Conservation (phyloP, 306 rosid genomes). For the Hippophae rhamnoides region DNA sequence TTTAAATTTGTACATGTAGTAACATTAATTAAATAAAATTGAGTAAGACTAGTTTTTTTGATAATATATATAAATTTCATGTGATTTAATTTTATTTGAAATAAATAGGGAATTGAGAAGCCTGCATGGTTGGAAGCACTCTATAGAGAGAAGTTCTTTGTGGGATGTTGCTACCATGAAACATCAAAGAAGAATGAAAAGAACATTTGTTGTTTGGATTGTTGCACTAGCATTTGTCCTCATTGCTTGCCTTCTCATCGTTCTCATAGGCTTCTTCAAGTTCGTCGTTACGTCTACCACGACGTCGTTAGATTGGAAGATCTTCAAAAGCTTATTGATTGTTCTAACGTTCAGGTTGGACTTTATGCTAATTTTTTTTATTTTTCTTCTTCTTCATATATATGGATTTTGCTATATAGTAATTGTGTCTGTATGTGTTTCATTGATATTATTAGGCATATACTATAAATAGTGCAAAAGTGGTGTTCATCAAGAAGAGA, state of each 20-base stretch:
- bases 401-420: background rate
- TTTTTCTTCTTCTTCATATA: background rate
- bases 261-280: conserved; percentile 84
- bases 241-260: conserved; percentile 91
- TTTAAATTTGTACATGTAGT: background rate
- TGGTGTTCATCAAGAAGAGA: conserved; percentile 93
- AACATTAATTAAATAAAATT: too few relatives aligned
- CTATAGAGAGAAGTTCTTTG: conserved; percentile 64
- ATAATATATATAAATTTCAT: background rate
- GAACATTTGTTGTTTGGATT: conserved; percentile 91
- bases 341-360: conserved; percentile 87
- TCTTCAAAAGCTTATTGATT: conserved; percentile 87
- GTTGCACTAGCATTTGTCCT: conserved; percentile 86
- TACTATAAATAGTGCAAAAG: conserved; percentile 92
- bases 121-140: conserved; percentile 99
- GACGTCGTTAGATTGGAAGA: conserved; percentile 92
- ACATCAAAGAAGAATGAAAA: conserved; percentile 81
- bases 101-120: conserved; percentile 56
- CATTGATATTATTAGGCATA: conserved; percentile 42
- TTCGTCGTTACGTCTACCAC: conserved; percentile 93
- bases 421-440: background rate
- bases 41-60: conserved; percentile 3
- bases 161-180: conserved; percentile 69
- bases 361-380: background rate
- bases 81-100: background rate